Evolutionary conservation across 306 rosid genomes (phyloP).

Genomic region (Ormosia emarginata): DNA sequence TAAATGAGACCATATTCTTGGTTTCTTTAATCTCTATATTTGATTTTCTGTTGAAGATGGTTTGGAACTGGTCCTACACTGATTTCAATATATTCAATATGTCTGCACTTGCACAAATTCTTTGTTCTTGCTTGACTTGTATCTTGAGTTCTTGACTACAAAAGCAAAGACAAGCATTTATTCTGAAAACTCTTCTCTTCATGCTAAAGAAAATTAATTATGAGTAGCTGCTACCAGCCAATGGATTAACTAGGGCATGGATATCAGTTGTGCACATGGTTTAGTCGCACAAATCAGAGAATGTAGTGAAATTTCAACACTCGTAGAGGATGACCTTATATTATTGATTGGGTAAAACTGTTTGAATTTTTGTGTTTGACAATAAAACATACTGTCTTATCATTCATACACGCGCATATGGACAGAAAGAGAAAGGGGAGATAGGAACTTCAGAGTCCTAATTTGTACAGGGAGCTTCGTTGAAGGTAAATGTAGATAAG

Average conservation of each 20-base stretch:
- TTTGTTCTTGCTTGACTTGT: conserved; percentile 8
- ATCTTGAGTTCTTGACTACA: background rate
- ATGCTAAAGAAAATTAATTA: background rate
- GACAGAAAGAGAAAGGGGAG: background rate
- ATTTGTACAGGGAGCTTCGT: background rate
- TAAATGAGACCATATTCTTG: background rate
- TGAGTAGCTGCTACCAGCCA: background rate
- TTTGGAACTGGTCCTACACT: background rate
- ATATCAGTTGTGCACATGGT: background rate
- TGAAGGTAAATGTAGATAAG: conserved; percentile 12
- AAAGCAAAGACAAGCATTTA: background rate
- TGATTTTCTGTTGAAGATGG: background rate
- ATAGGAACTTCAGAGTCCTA: background rate
- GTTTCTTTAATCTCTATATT: background rate
- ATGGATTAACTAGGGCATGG: background rate
- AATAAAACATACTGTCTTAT: background rate
- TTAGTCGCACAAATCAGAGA: background rate
- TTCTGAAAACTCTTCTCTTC: background rate
- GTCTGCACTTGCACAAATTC: background rate
- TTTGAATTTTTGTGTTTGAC: conserved; percentile 18
- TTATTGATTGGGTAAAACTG: conserved; percentile 2
- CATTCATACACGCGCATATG: background rate
- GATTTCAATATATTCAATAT: conserved; percentile 6
- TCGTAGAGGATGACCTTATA: background rate
- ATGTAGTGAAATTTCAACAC: background rate